Base-by-base conservation (phyloP, 2,329 filamentous ascomycete species). In the Juglanconis sp. region DNA sequence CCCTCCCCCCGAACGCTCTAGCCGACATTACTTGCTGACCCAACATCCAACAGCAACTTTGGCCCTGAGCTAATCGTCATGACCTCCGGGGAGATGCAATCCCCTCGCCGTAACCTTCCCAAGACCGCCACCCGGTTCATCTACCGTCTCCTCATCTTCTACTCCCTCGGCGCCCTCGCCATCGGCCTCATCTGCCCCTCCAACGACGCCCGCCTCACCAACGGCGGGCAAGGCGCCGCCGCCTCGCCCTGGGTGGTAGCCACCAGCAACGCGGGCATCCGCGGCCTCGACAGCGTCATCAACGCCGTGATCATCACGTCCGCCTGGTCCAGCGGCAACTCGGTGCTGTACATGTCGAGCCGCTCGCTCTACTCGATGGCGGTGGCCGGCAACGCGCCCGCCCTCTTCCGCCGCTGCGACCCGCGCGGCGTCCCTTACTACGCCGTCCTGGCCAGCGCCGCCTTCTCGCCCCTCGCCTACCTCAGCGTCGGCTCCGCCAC, bases 391-490 rank as follows among this genome's bases (percentile, higher is more conserved):
- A 77, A 36, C 53, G 81, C 81, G 0, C 81, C 81, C 0, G 68
- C 61, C 15, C 66, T 80, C 56, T 80, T 81, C 70, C 74, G 76
- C 44, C 71, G 70, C 7, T 81, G 77, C 68, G 78, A 74, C 42
- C 77, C 76, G 61, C 69, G 71, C 30, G 79, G 79, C 42, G 76
- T 81, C 1, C 79, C 78, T 0, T 58, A 68, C 17, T 68, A 66
- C 36, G 67, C 68, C 11, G 68, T 72, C 35, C 64, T 65, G 30
- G 71, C 84, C 35, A 83, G 84, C 0, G 78, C 87, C 62, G 66
- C 79, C 2, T 81, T 92, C 60, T 80, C 84, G 7, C 77, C 87
- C n/a, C 75, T 91, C 30, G 81, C 82, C 10, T 91, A 90, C 69
- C 71, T 89, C 62, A 85, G 87, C 66, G 78, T 89, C 48, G 85